A percentile compares a stretch with the other conserved stretches of the same genome.
Evolutionary conservation across 805 yeast genomes (phyloP).

Genomic region (Candida ovalis): DNA sequence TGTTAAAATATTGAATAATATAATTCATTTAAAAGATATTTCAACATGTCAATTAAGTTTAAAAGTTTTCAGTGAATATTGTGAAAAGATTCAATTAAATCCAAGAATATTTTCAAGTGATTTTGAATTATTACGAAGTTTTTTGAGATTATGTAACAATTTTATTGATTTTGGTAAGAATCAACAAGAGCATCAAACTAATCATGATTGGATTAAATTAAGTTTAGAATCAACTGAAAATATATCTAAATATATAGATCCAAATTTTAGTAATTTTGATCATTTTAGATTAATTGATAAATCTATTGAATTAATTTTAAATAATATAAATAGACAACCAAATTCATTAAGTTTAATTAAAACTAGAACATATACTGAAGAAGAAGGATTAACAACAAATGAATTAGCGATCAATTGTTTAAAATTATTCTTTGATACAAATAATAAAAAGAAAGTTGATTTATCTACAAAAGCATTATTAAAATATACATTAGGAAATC

Average conservation of each 20-base stretch:
- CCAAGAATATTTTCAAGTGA: slow-evolving; percentile 43
- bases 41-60: slow-evolving; percentile 47
- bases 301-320: slow-evolving; percentile 37
- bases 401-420: slow-evolving; percentile 37
- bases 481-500: slow-evolving; percentile 35
- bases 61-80: slow-evolving; percentile 32
- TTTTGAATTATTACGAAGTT: slow-evolving; percentile 37
- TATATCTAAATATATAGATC: slow-evolving; percentile 30
- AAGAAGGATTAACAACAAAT: slow-evolving; percentile 5
- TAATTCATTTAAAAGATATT: slow-evolving; percentile 56
- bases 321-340: slow-evolving; percentile 27
- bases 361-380: slow-evolving; percentile 7
- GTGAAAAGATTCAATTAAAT: slow-evolving; percentile 23
- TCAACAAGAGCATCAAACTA: not conserved
- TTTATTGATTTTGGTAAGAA: slow-evolving; percentile 24
- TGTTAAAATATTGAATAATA: slow-evolving; percentile 51
- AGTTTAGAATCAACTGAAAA: slow-evolving; percentile 38
- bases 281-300: slow-evolving; percentile 21
- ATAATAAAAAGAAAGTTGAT: slow-evolving; percentile 56
- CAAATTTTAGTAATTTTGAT: slow-evolving; percentile 15
- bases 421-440: slow-evolving; percentile 59
- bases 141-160: slow-evolving; percentile 28
- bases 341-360: slow-evolving; percentile 18
- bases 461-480: slow-evolving; percentile 52
- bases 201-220: slow-evolving; percentile 42